Conservation (phyloP, 164 flowering plant genomes). For the Saururus chinensis region DNA sequence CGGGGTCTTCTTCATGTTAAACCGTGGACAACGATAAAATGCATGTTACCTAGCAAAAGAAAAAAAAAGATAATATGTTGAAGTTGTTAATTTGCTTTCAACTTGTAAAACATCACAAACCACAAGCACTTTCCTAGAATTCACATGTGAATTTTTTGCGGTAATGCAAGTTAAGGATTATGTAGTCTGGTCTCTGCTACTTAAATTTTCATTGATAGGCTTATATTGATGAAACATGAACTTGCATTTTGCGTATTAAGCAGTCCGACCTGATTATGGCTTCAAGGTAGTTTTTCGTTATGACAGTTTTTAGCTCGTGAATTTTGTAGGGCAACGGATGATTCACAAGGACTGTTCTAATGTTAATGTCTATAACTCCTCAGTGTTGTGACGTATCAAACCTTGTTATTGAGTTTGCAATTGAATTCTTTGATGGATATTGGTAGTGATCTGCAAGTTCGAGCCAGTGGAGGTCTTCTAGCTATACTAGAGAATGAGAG, state of each 20-base stretch:
- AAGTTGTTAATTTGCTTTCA: too few species aligned
- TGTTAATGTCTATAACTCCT: neutral
- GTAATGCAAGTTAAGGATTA: too few species aligned
- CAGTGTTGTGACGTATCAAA: neutral
- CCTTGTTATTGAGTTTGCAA: slow-evolving; percentile 20
- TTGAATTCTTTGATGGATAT: slow-evolving; percentile 89
- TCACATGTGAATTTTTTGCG: too few species aligned
- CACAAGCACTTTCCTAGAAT: too few species aligned
- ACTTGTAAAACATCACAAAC: too few species aligned
- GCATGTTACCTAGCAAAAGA: too few species aligned
- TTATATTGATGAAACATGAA: neutral
- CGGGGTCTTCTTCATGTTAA: too few species aligned
- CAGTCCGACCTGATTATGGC: neutral
- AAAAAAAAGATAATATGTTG: too few species aligned
- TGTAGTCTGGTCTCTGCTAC: too few species aligned
- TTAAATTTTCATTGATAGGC: too few species aligned
- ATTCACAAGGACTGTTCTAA: slow-evolving; percentile 9
- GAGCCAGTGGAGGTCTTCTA: slow-evolving; percentile 96
- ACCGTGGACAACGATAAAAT: neutral
- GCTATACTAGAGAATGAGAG: slow-evolving; percentile 89
- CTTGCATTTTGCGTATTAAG: neutral
- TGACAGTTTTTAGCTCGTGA: neutral
- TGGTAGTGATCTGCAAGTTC: slow-evolving; percentile 91
- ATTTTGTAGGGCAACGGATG: slow-evolving; percentile 24
- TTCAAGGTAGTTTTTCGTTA: neutral